Evolutionary conservation across 371 early-diverging fungal genomes (phyloP).

Genomic region (Mucor indicus): DNA sequence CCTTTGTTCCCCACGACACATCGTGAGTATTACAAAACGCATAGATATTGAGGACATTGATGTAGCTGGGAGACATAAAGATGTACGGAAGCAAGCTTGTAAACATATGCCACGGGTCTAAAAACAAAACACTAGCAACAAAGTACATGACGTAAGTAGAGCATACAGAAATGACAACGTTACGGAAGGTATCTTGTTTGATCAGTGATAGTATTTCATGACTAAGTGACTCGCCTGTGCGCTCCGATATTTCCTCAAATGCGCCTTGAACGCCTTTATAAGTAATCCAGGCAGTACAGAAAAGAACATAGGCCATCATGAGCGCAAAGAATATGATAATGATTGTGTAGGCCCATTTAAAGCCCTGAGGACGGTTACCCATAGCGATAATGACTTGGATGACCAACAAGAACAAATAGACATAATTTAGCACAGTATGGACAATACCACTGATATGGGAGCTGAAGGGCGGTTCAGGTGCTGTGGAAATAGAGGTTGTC

Average conservation of each 20-base stretch:
- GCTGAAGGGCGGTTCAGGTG: conserved; percentile 42
- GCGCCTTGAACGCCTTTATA: conserved; percentile 32
- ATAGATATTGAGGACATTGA: conserved; percentile 64
- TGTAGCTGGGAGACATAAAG: conserved; percentile 60
- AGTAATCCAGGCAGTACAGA: conserved; percentile 38
- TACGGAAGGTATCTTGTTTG: conserved; percentile 37
- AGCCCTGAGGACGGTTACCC: conserved; percentile 84
- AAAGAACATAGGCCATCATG: conserved; percentile 24
- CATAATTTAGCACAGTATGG: conserved; percentile 42
- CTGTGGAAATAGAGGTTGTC: conserved; percentile 35
- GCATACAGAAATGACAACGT: conserved; percentile 47
- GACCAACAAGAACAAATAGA: conserved; percentile 62
- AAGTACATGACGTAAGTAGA: conserved; percentile 59
- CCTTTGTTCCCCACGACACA: conserved; percentile 93
- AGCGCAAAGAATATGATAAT: conserved; percentile 39
- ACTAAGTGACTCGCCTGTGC: conserved; percentile 2
- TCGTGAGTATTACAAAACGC: conserved; percentile 73
- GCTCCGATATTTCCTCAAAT: conserved; percentile 1
- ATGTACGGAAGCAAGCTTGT: conserved; percentile 60
- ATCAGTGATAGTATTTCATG: conserved; percentile 15
- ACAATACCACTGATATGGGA: conserved; percentile 20
- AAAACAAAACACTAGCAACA: conserved; percentile 47
- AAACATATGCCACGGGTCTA: conserved; percentile 63
- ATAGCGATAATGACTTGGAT: conserved; percentile 69
- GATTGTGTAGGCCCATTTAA: conserved; percentile 63